Evolutionary conservation across 2,329 filamentous ascomycete genomes (phyloP), one percentile per base, ranked within the genome.

Genomic region (Coniella vitis): DNA sequence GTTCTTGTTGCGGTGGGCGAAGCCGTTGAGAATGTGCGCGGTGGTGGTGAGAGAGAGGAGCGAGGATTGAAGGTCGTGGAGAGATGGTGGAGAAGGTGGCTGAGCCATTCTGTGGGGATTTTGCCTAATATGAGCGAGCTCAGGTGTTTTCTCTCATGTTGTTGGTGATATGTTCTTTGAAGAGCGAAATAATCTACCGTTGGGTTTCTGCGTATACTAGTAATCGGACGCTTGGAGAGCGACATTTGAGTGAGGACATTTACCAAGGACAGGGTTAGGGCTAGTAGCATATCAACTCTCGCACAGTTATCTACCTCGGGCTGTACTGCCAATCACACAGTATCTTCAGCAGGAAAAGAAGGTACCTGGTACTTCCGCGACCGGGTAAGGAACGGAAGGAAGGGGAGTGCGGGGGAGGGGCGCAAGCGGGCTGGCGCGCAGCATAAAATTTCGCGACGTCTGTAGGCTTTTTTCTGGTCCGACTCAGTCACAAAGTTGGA

Each of bases 1-100:
- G 69, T 96, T 97, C 62, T 83, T 84, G 71, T 96, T 93, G 59
- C 90, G 87, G 63, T 88, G 83, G 65, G 84, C 79, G 59, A 94
- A 79, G 56, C 86, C 77, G 60, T 84, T 74, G 38, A 96, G 79
- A 40, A 90, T 68, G 43, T 76, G 63, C 22, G 70, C 57, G 22
- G 74, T 60, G 2, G 70, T 63, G 3, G 58, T 49, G 38, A 79
- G 66, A 21, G 61, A 56, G 41, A 56, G 52, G 45, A 59, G 54
- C 37, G 59, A 52, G 21, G 38, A 19, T 5, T 57, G 49, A 16
- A 50, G 45, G 29, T 46, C 31, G 7, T 29, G 12, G 12, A 49
- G 40, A 20, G 42, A 17, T 16, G 40, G 16, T 32, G 8, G 39
- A n/a, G n/a, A n/a, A n/a, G n/a, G n/a, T 10, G 39, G 9, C 7